These are phyloP conservation scores for Aspergillus felis DNA, from an alignment of 2,329 filamentous ascomycete species.

Conservation along the genomic window DNA sequence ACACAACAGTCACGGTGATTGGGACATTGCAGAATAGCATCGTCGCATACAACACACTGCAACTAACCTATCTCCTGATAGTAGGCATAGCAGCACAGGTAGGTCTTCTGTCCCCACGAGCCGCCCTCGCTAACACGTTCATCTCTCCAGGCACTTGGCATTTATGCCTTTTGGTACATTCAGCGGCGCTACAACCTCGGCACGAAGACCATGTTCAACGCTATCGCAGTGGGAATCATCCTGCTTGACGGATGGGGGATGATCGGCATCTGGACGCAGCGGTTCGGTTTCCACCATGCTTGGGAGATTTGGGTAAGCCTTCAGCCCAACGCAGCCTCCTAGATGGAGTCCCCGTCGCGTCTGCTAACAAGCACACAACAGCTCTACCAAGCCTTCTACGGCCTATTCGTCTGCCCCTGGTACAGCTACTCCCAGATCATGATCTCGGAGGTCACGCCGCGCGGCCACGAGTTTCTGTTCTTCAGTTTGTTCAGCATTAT, in stretches of 20 bases:
- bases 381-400: constrained; percentile 55
- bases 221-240: constrained; percentile 58
- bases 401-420: constrained; percentile 65
- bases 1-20: constrained; percentile 67
- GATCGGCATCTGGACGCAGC: constrained; percentile 55
- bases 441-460: constrained; percentile 65
- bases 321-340: no score
- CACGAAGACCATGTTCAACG: constrained; percentile 67
- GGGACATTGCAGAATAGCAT: constrained; percentile 62
- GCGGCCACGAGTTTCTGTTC: constrained; percentile 67
- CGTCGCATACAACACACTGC: constrained; percentile 61
- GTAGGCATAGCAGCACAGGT: constrained; percentile 63
- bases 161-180: constrained; percentile 58
- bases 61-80: constrained; percentile 63
- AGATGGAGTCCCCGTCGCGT: no score
- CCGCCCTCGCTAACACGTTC: not conserved
- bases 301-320: constrained; percentile 50
- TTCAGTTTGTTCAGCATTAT: constrained; percentile 67
- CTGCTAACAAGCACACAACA: constrained; percentile 4
- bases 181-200: constrained; percentile 58
- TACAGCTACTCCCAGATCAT: constrained; percentile 69
- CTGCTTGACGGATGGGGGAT: constrained; percentile 57
- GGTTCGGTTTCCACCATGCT: constrained; percentile 51
- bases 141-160: constrained; percentile 46
- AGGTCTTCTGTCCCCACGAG: not conserved